These are phyloP conservation scores for Tardiomyces depauwii DNA, from an alignment of 1,139 yeast genomes.

Conservation along the genomic window DNA sequence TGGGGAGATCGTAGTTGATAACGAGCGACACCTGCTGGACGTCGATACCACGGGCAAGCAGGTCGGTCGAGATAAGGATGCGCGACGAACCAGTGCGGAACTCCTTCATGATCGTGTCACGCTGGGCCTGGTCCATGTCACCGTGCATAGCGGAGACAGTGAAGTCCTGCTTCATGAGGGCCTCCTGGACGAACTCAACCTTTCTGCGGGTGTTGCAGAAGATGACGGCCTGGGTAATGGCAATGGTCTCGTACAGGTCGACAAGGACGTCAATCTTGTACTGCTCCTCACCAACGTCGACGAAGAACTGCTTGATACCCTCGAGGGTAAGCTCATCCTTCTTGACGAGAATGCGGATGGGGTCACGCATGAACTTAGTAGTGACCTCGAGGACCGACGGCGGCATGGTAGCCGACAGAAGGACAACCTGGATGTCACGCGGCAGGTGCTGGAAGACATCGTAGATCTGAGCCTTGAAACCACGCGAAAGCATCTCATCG, in stretches of 20 bases:
- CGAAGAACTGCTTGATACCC: slow-evolving; percentile 95
- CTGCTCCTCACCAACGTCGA: slow-evolving; percentile 87
- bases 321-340: slow-evolving; percentile 97
- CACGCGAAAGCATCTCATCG: slow-evolving; percentile 95
- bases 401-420: slow-evolving; percentile 97
- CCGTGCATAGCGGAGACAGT: slow-evolving; percentile 98
- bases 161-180: slow-evolving; percentile 76
- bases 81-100: slow-evolving; percentile 98
- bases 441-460: slow-evolving; percentile 93
- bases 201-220: slow-evolving; percentile 98
- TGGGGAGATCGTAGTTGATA: slow-evolving; percentile 94
- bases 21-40: slow-evolving; percentile 98
- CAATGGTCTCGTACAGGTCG: slow-evolving; percentile 94
- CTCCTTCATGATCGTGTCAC: slow-evolving; percentile 97
- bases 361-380: slow-evolving; percentile 93
- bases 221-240: slow-evolving; percentile 97
- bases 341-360: slow-evolving; percentile 93
- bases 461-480: slow-evolving; percentile 96
- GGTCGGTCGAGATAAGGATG: slow-evolving; percentile 92
- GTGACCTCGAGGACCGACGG: slow-evolving; percentile 94
- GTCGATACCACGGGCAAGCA: slow-evolving; percentile 99
- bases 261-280: slow-evolving; percentile 93
- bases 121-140: slow-evolving; percentile 91
- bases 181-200: slow-evolving; percentile 89
- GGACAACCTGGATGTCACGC: slow-evolving; percentile 89